These are phyloP conservation scores for Cystobasidiaceae sp. DNA, from an alignment of 1,284 basidiomycete genomes.

Conservation along the genomic window DNA sequence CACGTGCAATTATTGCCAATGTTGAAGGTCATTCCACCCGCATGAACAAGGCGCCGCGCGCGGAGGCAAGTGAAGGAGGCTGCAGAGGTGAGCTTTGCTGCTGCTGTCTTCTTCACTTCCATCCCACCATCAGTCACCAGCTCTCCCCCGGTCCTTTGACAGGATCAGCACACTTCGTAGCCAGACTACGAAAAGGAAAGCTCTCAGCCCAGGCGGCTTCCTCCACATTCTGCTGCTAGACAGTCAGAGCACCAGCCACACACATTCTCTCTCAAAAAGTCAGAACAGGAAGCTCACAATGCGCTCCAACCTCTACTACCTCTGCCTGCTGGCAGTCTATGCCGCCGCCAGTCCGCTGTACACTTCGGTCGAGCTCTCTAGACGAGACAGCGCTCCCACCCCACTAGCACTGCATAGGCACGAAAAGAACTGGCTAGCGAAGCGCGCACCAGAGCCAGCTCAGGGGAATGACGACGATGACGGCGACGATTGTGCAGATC, in stretches of 20 bases:
- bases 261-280: neutral
- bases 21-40: slow-evolving; percentile 13
- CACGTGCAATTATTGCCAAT: slow-evolving; percentile 1
- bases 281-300: neutral
- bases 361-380: neutral
- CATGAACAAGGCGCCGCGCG: too few species aligned
- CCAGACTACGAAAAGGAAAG: slow-evolving; percentile 7
- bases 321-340: slow-evolving; percentile 21
- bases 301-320: slow-evolving; percentile 24
- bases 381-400: neutral
- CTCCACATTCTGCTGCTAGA: neutral
- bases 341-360: slow-evolving; percentile 1
- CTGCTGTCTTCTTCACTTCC: neutral
- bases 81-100: neutral
- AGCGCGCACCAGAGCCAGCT: too few species aligned
- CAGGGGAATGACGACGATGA: neutral
- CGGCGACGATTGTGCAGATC: neutral
- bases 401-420: too few species aligned
- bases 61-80: neutral
- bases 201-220: slow-evolving; percentile 11
- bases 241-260: neutral
- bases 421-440: too few species aligned
- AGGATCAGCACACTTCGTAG: slow-evolving; percentile 23
- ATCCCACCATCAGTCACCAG: neutral
- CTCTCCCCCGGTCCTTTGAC: slow-evolving; percentile 1